phyloP scores from a whole-genome alignment of 768 basidiomycete genomes.

The Termitomyces sp. region DNA sequence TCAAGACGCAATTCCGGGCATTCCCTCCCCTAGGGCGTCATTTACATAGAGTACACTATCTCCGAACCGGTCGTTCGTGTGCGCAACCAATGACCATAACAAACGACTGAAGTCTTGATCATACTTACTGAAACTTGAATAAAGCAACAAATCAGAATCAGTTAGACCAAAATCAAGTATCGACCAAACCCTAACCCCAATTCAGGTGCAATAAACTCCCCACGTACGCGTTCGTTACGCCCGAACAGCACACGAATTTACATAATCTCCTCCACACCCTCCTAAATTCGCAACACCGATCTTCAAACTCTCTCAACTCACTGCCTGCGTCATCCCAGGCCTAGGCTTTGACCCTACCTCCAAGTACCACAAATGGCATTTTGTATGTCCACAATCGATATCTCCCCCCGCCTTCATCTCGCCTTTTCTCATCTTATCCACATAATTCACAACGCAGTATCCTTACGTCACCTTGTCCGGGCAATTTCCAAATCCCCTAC shows the following conservation, averaged over 20 bases:
- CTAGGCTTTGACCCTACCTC: slow-evolving; percentile 47
- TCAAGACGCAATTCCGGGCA: too few relatives aligned
- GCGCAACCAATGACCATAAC: too few relatives aligned
- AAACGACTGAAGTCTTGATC: too few relatives aligned
- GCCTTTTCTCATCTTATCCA: not conserved
- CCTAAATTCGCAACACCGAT: slow-evolving; percentile 83
- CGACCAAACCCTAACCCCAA: slow-evolving; percentile 15
- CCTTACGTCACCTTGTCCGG: slow-evolving; percentile 40
- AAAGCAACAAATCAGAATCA: too few relatives aligned
- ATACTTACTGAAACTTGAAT: too few relatives aligned
- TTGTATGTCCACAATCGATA: slow-evolving; percentile 79
- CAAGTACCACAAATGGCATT: slow-evolving; percentile 52
- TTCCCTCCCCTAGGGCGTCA: too few relatives aligned
- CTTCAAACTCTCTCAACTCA: slow-evolving; percentile 67
- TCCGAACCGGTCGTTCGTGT: too few relatives aligned
- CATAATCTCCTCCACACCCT: slow-evolving; percentile 74
- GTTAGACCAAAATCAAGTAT: too few relatives aligned
- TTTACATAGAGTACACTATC: too few relatives aligned
- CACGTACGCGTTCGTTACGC: slow-evolving; percentile 31
- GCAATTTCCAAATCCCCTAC: slow-evolving; percentile 87
- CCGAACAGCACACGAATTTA: slow-evolving; percentile 66
- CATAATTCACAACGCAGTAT: slow-evolving; percentile 28
- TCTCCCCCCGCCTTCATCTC: slow-evolving; percentile 34
- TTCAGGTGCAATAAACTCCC: slow-evolving; percentile 27
- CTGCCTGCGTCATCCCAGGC: slow-evolving; percentile 61